Conservation (phyloP, 1,284 basidiomycete species). For the Mycosarcoma mackinlayi region DNA sequence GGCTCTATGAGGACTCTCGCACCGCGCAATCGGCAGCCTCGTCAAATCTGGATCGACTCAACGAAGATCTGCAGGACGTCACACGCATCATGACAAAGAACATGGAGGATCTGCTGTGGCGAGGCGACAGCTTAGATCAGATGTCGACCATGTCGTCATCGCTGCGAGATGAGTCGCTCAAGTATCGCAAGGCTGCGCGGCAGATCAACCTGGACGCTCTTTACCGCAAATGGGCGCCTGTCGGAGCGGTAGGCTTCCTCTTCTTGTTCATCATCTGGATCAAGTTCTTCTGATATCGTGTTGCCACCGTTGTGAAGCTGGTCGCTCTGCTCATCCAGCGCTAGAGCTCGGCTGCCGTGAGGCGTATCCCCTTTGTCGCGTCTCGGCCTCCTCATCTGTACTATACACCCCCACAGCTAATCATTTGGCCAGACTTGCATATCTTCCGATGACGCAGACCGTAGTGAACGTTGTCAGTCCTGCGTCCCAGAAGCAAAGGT, state of each 20-base stretch:
- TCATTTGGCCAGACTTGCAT: neutral
- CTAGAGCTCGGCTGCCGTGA: too few species aligned
- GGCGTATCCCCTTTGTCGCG: too few species aligned
- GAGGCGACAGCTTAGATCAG: constrained; percentile 91
- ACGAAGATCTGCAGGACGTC: constrained; percentile 96
- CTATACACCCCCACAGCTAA: neutral
- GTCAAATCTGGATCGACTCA: constrained; percentile 84
- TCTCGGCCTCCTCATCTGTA: neutral
- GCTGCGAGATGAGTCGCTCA: constrained; percentile 95
- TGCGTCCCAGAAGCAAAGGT: too few species aligned
- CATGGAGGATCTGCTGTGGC: constrained; percentile 98
- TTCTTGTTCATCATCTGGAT: constrained; percentile 90
- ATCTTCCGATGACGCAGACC: neutral
- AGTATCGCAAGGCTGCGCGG: constrained; percentile 93
- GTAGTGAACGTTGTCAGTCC: too few species aligned
- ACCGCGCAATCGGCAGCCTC: constrained; percentile 78
- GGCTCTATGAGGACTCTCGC: constrained; percentile 92
- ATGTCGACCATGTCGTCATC: constrained; percentile 99
- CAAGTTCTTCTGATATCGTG: constrained; percentile 74
- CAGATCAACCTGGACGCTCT: constrained; percentile 95
- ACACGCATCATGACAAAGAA: constrained; percentile 99
- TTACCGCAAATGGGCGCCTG: constrained; percentile 92
- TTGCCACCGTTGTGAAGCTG: neutral
- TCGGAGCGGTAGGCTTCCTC: constrained; percentile 62
- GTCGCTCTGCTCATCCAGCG: too few species aligned